A percentile compares a stretch with the other conserved stretches of the same genome.
Evolutionary conservation across 345 rosid genomes (phyloP).

Genomic region (Salix koriyanagi): DNA sequence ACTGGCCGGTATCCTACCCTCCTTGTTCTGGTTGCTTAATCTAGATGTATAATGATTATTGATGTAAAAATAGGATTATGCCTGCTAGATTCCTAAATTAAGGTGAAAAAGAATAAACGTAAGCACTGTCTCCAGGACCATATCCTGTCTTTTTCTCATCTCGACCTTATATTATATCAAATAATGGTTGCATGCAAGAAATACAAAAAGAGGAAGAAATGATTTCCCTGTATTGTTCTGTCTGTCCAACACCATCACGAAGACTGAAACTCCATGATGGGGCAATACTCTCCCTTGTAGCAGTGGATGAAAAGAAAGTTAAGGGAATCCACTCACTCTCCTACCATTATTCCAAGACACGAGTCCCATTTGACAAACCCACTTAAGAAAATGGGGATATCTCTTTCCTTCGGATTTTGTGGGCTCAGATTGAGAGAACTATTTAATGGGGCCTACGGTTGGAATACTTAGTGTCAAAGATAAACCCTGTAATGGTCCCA

Average conservation of each 20-base stretch:
- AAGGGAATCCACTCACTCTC: constrained; percentile 11
- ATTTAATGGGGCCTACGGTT: constrained; percentile 34
- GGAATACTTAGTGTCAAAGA: constrained; percentile 43
- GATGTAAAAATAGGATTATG: neutral
- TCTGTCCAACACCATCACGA: constrained; percentile 26
- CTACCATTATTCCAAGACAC: constrained; percentile 25
- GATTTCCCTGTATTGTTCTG: constrained; percentile 26
- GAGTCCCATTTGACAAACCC: constrained; percentile 33
- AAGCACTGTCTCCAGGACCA: neutral
- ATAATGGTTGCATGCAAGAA: constrained; percentile 39
- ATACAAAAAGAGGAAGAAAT: constrained; percentile 36
- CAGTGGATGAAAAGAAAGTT: constrained; percentile 24
- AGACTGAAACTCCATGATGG: constrained; percentile 50
- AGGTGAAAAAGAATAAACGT: neutral
- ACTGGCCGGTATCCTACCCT: neutral
- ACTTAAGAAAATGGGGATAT: constrained; percentile 41
- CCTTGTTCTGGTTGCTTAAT: neutral
- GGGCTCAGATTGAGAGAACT: constrained; percentile 33
- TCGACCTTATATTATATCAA: neutral
- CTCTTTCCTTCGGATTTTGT: constrained; percentile 63
- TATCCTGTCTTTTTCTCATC: neutral
- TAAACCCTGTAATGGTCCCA: constrained; percentile 39
- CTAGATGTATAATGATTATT: neutral
- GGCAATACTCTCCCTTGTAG: constrained; percentile 26
- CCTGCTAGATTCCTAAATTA: neutral